Base-by-base conservation (phyloP, 1,284 basidiomycete genomes). In the Crucibulum cyathiforme region DNA sequence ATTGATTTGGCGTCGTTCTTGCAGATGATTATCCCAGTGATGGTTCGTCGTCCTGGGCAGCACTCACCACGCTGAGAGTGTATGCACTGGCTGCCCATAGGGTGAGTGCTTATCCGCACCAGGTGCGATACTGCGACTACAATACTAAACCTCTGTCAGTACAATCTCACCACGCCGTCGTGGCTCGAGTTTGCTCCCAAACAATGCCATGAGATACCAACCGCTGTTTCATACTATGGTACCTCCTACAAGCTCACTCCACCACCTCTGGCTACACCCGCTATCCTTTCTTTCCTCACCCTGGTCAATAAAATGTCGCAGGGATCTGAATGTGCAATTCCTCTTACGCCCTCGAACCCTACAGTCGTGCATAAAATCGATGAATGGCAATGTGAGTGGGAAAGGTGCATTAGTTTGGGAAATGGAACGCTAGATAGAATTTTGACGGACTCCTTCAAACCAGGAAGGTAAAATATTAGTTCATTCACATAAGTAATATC, bases 61-160 rank as follows among this genome's bases (percentile, higher is more conserved):
- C 83, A 5, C 69, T 80, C 34, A 77, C 78, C 48, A 77, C 88
- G 41, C 66, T 90, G 55, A 89, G 90, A 65, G 67, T 86, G 10
- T 82, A 86, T 60, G 87, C 90, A 0, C 71, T 92, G 19, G 88
- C 85, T 19, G 90, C 90, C 36, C 89, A 90, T 64, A 80, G 81
- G 66, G 90, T 90, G 61, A 53, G 83, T 75, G 8, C 17, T 38
- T 36, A 8, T 19, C 15, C 19, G 31, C 48, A 13, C 34, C 15
- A 24, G 13, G 17, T 34, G n/a, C 34, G n/a, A 15, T 8, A 17
- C 7, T 13, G n/a, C 57, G 56, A 15, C 35, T 51, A 52, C 19
- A 57, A 47, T 7, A 3, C 19, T 19, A 35, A 31, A 8, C 31
- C 31, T 34, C 67, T 53, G 66, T 59, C 71, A 92, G 89, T 92